Base-by-base conservation (phyloP, 306 rosid genomes). In the Sophora flavescens region DNA sequence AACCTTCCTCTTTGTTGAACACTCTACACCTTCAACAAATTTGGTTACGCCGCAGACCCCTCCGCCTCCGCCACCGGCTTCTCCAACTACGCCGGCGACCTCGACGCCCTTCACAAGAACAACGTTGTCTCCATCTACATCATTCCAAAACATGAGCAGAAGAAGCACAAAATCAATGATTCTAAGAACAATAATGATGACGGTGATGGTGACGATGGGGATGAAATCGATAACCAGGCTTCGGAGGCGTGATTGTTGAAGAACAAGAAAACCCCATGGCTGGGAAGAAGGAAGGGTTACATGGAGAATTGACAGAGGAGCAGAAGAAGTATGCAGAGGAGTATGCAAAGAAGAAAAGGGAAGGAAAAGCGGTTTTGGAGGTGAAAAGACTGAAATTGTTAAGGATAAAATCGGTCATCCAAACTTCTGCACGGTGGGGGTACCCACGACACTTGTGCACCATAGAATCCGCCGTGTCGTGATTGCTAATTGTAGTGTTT, bases 341-440 rank as follows among this genome's bases (percentile, higher is more conserved):
- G 72, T 86, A 96, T 65, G 97, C 96, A 0, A 92, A 91, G 97
- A 96, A 96, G 93, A 96, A 96, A 82, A 97, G 93, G 0, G 99
- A 92, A 74, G 99, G 91, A 79, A 85, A 82, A 86, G 80, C 60
- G 88, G 90, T 10, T 86, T 83, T 63, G 95, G 87, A 12, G 93
- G 89, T 6, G 99, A 96, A 0, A 96, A 96, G 69, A 88, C 50
- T 6, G 99, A 92, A 87, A 80, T 12, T 76, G 89, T 86, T 26
- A 80, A 78, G 5, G 99, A 96, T 51, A 96, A 91, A 88, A 96
- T 90, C 32, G n/a, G n/a, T n/a, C n/a, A n/a, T n/a, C n/a, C n/a
- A n/a, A n/a, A n/a, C n/a, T n/a, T n/a, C n/a, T n/a, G n/a, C n/a
- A n/a, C n/a, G n/a, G n/a, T n/a, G n/a, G n/a, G n/a, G n/a, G n/a